phyloP scores from a whole-genome alignment of 1,284 basidiomycete species.

The Chondrostereum purpureum region DNA sequence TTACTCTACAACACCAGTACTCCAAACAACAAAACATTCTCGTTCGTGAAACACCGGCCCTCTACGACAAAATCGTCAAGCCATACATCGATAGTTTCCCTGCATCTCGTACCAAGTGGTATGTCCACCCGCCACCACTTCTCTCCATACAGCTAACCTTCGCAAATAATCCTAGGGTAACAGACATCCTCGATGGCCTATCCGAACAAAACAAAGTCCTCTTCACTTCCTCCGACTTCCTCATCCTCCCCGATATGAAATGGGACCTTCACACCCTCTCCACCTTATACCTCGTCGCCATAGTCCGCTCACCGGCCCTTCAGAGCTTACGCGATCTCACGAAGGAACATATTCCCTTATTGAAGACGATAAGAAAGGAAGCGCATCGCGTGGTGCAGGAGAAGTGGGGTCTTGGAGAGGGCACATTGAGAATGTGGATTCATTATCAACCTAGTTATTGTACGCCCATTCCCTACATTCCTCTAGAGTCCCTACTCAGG shows the following conservation, averaged over 20 bases:
- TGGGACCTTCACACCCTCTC: constrained; percentile 80
- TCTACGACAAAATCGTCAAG: constrained; percentile 65
- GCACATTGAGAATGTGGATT: constrained; percentile 74
- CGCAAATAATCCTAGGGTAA: constrained; percentile 55
- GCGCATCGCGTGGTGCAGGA: constrained; percentile 47
- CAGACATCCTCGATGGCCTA: constrained; percentile 76
- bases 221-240: constrained; percentile 66
- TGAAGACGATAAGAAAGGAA: constrained; percentile 59
- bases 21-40: constrained; percentile 68
- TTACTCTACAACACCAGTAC: constrained; percentile 59
- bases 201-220: constrained; percentile 79
- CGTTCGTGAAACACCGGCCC: constrained; percentile 73
- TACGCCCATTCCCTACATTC: constrained; percentile 34
- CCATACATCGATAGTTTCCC: constrained; percentile 79
- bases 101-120: constrained; percentile 77
- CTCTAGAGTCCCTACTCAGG: not conserved
- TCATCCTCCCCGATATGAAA: constrained; percentile 89
- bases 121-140: not conserved
- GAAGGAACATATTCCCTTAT: constrained; percentile 58
- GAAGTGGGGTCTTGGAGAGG: constrained; percentile 54
- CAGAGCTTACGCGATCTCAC: constrained; percentile 68
- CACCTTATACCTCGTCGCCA: constrained; percentile 71
- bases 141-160: not conserved
- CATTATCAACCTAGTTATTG: constrained; percentile 98
- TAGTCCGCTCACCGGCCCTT: constrained; percentile 53